Base-by-base conservation (phyloP, 2,329 filamentous ascomycete genomes). In the Aspergillus versicolor region DNA sequence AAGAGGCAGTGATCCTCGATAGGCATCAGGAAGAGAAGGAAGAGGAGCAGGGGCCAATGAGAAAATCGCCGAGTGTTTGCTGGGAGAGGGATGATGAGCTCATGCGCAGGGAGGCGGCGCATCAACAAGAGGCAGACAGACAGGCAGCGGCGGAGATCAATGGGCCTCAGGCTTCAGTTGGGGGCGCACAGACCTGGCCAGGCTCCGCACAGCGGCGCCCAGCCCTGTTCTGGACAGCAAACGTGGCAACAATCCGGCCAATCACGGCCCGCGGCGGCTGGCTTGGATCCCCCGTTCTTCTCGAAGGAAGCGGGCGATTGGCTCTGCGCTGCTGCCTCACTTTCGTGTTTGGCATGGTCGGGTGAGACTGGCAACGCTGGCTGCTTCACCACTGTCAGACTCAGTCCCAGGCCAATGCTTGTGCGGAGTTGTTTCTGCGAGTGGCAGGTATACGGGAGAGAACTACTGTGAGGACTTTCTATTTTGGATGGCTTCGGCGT, bases 251-350 rank as follows among this genome's bases (percentile, higher is more conserved):
- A 37, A 37, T 37, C 34, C 34, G n/a, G 34, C 34, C 34, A 37
- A 37, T 37, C 5, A 37, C n/a, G 34, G 3, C 34, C 34, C 34
- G 34, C 34, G 2, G 34, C 34, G 13, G 34, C 24, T 21, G 42
- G 41, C 40, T 32, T n/a, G 44, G 48, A 48, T 4, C 17, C 19
- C 19, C 19, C 47, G 47, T 30, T 30, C 27, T 30, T 65, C 65
- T 67, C 61, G 63, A 65, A 64, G 41, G 41, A 45, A 59, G 49
- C 47, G 55, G 61, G 52, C 64, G 48, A 63, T 65, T 67, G 66
- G 65, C 40, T 52, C 32, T 34, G 41, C 43, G 27, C 24, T n/a
- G 52, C 63, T 61, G 67, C 67, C 67, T 69, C 67, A 69, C 67
- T 69, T 52, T 52, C 15, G 38, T n/a, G 24, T 40, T 51, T 27